A percentile compares a stretch with the other conserved stretches of the same genome.
Conservation (phyloP, 2,329 filamentous ascomycete species). For the Emergomyces pasteurianus region DNA sequence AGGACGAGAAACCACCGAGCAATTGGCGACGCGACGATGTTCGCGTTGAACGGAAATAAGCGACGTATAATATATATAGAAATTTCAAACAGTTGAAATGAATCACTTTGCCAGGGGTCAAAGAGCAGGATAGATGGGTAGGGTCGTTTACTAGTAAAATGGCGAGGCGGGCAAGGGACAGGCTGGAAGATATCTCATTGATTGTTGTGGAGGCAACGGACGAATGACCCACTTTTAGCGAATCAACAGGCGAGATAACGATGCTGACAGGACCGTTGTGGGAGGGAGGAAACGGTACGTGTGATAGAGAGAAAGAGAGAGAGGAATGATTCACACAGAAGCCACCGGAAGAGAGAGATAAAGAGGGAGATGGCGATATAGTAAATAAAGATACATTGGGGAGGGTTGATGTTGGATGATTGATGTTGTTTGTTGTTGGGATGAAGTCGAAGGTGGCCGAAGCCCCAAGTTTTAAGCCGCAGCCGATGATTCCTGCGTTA, state of each 20-base stretch:
- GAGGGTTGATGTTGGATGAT: not conserved
- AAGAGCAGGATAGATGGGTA: not conserved
- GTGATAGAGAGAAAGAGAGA: too few species aligned
- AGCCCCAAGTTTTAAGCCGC: too few species aligned
- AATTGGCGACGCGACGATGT: not conserved
- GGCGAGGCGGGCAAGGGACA: not conserved
- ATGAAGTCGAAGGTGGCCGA: not conserved
- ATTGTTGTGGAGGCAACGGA: conserved; percentile 2
- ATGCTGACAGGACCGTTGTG: not conserved
- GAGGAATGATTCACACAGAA: not conserved
- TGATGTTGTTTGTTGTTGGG: not conserved
- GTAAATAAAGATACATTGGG: not conserved
- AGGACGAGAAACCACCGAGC: not conserved
- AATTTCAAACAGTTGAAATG: not conserved
- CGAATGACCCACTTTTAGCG: not conserved
- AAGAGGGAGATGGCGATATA: not conserved
- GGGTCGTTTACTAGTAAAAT: not conserved
- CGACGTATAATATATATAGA: not conserved
- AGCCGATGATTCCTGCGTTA: too few species aligned
- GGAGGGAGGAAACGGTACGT: not conserved
- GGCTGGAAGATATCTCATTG: not conserved
- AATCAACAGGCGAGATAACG: not conserved
- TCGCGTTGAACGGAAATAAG: not conserved
- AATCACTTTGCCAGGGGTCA: not conserved
- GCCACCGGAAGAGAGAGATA: not conserved